Conservation (phyloP, 495 filamentous ascomycete genomes). For the Thermothielavioides terrestris region DNA sequence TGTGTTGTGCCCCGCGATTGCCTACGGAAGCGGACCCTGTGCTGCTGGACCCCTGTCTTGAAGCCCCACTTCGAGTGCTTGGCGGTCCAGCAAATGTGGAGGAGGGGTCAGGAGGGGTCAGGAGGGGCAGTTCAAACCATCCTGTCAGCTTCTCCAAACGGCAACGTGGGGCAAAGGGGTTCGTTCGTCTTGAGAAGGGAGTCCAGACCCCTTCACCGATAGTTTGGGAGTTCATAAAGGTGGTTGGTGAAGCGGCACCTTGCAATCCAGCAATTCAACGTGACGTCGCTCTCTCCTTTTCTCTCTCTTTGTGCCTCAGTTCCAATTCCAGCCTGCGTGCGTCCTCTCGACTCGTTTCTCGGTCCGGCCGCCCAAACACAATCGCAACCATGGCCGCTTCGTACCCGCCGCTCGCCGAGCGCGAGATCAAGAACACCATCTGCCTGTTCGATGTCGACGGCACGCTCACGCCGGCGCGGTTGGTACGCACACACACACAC, state of each 20-base stretch:
- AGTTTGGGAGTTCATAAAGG: slow-evolving; percentile 4
- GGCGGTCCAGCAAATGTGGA: background rate
- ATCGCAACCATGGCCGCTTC: slow-evolving; percentile 31
- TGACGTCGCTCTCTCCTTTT: background rate
- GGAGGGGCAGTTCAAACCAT: background rate
- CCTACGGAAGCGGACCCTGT: too few relatives aligned
- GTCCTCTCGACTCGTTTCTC: too few relatives aligned
- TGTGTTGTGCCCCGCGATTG: too few relatives aligned
- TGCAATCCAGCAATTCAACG: background rate
- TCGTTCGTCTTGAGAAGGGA: too few relatives aligned
- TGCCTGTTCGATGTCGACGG: slow-evolving; percentile 89
- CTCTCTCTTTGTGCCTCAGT: background rate
- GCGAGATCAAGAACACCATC: slow-evolving; percentile 82
- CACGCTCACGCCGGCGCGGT: slow-evolving; percentile 72
- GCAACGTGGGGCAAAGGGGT: slow-evolving; percentile 9
- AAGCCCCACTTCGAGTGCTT: too few relatives aligned
- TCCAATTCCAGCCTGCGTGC: too few relatives aligned
- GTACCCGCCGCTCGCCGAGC: slow-evolving; percentile 68
- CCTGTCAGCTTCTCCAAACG: slow-evolving; percentile 11
- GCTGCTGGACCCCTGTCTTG: too few relatives aligned
- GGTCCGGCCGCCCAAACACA: too few relatives aligned
- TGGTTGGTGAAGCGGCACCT: background rate
- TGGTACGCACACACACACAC: too few relatives aligned
- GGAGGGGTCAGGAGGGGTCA: slow-evolving; percentile 3
- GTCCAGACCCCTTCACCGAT: slow-evolving; percentile 11